These are phyloP conservation scores for Quercus variabilis DNA, from an alignment of 306 rosid genomes.

Conservation along the genomic window DNA sequence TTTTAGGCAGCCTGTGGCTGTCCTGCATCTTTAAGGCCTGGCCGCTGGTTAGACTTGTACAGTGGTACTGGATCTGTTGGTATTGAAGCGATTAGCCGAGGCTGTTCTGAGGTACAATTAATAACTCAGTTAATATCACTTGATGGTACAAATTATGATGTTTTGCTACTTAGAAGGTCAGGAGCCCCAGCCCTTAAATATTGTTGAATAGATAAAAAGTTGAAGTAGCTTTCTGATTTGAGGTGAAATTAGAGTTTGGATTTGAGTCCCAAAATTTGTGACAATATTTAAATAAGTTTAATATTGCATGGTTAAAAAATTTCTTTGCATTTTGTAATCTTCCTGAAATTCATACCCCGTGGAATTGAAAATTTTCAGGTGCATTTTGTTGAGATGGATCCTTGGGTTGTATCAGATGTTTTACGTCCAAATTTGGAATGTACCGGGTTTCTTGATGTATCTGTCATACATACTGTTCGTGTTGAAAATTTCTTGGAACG, in stretches of 20 bases:
- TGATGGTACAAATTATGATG: constrained; percentile 3
- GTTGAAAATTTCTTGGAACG: constrained; percentile 85
- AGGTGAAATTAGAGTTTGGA: neutral
- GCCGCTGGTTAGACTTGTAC: constrained; percentile 96
- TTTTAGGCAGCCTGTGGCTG: constrained; percentile 87
- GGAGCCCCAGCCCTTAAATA: neutral
- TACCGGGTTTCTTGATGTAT: constrained; percentile 82
- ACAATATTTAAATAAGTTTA: neutral
- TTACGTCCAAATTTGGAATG: constrained; percentile 74
- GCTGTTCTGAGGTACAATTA: constrained; percentile 79
- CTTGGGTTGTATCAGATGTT: constrained; percentile 91
- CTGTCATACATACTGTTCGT: constrained; percentile 72
- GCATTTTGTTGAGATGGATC: constrained; percentile 98
- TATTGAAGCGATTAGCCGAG: constrained; percentile 92
- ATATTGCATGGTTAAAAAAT: neutral
- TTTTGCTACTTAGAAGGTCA: neutral
- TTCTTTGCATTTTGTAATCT: neutral
- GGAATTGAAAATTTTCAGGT: constrained; percentile 47
- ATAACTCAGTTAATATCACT: constrained; percentile 11
- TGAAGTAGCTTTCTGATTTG: neutral
- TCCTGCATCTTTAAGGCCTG: constrained; percentile 88
- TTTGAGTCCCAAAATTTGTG: neutral
- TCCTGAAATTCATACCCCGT: constrained; percentile 6
- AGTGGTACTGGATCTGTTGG: constrained; percentile 99
- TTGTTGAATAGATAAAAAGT: neutral